Percentiles rank a stretch among this genome's conserved stretches.
These are phyloP conservation scores for Tolypocladium tropicale DNA, from an alignment of 2,329 filamentous ascomycete genomes.

Conservation along the genomic window DNA sequence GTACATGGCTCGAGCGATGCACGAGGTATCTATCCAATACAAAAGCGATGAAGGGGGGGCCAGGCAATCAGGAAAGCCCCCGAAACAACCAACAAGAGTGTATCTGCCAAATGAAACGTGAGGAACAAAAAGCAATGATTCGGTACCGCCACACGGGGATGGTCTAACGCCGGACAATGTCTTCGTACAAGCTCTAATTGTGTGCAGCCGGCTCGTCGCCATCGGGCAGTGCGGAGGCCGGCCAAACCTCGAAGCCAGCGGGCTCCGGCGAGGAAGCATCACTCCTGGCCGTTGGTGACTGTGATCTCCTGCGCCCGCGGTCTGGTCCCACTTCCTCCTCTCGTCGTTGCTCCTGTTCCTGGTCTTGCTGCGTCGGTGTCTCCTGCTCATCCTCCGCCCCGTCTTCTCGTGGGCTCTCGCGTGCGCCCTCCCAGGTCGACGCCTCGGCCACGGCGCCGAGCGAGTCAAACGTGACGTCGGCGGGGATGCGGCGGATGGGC, in stretches of 20 bases:
- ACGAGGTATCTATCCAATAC: background rate
- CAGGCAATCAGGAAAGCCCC: background rate
- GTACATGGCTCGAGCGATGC: background rate
- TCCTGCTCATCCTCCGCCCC: slow-evolving; percentile 3
- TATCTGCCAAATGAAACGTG: background rate
- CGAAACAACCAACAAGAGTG: background rate
- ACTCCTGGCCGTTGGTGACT: background rate
- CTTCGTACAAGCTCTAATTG: slow-evolving; percentile 1
- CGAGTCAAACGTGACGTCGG: slow-evolving; percentile 30
- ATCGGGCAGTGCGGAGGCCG: background rate
- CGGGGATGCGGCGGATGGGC: slow-evolving; percentile 30
- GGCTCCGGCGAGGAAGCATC: background rate
- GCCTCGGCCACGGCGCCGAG: slow-evolving; percentile 15
- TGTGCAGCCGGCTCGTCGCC: background rate
- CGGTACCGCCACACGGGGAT: background rate
- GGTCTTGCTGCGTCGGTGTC: background rate
- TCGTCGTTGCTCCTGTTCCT: slow-evolving; percentile 1
- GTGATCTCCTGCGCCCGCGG: background rate
- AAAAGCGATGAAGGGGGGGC: background rate
- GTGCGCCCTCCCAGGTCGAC: background rate
- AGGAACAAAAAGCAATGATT: background rate
- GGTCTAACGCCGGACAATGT: slow-evolving; percentile 2
- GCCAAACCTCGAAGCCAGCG: background rate
- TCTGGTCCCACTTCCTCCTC: slow-evolving; percentile 1
- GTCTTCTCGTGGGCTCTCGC: background rate